phyloP scores from a whole-genome alignment of 176 grass and related monocot species.

The Oryza glaberrima region DNA sequence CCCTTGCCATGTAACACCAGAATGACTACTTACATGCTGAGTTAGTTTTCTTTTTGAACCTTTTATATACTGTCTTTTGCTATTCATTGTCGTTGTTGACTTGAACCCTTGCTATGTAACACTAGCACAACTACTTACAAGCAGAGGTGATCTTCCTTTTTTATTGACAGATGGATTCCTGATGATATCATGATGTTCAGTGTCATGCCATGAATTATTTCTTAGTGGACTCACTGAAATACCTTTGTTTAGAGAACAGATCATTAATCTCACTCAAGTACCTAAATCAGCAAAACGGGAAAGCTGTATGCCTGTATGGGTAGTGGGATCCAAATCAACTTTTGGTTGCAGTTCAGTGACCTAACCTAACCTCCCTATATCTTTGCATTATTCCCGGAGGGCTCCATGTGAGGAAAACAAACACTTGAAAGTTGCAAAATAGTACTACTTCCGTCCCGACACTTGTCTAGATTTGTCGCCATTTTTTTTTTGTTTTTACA shows the following conservation, averaged over 20 bases:
- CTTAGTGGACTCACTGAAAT: conserved; percentile 17
- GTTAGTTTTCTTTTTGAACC: not conserved
- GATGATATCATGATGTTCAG: conserved; percentile 35
- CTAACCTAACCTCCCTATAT: conserved; percentile 16
- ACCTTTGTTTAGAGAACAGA: no score
- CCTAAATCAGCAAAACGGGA: conserved; percentile 9
- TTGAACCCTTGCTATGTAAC: not conserved
- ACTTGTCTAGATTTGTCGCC: no score
- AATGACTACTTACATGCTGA: not conserved
- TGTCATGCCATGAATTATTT: conserved; percentile 29
- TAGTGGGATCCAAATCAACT: conserved; percentile 24
- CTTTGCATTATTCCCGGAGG: conserved; percentile 3
- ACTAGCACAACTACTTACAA: not conserved
- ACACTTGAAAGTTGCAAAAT: conserved; percentile 1
- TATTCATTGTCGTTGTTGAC: not conserved
- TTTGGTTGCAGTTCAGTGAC: conserved; percentile 30
- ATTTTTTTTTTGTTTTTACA: no score
- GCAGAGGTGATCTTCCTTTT: not conserved
- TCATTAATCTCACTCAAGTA: not conserved
- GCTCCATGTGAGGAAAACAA: not conserved
- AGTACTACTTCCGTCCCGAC: no score
- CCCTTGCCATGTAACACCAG: not conserved
- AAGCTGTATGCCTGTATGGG: not conserved
- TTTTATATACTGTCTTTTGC: not conserved
- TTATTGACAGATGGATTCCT: conserved; percentile 6